A percentile compares a stretch with the other conserved stretches of the same genome.
Evolutionary conservation across 441 rosid species (phyloP).

Genomic region (Euphorbia celastroides): DNA sequence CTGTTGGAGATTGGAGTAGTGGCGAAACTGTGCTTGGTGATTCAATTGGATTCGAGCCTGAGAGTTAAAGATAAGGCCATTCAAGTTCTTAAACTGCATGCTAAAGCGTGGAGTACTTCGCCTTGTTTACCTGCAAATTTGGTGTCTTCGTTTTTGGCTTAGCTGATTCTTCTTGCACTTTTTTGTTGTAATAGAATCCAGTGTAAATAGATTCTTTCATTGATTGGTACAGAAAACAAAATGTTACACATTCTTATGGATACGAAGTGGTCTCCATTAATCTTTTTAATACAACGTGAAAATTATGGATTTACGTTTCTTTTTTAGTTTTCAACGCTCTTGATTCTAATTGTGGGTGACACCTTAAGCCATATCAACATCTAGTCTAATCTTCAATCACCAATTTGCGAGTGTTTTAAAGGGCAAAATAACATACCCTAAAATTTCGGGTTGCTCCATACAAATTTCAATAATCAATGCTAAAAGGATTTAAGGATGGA

Average conservation of each 20-base stretch:
- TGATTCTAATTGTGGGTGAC: too few species aligned
- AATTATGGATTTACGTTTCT: background rate
- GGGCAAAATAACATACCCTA: too few species aligned
- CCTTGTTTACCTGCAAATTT: conserved; percentile 57
- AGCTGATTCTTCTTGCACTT: conserved; percentile 10
- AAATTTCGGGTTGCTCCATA: too few species aligned
- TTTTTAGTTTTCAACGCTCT: too few species aligned
- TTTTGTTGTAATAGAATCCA: background rate
- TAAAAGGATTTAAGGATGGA: too few species aligned
- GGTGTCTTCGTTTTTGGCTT: conserved; percentile 47
- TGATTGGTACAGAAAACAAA: background rate
- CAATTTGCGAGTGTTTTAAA: too few species aligned
- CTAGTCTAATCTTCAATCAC: too few species aligned
- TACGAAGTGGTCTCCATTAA: background rate
- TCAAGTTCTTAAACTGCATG: conserved; percentile 63
- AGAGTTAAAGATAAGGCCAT: conserved; percentile 56
- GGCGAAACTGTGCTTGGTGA: conserved; percentile 66
- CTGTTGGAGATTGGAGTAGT: conserved; percentile 77
- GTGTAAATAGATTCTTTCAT: conserved; percentile 9
- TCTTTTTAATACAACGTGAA: background rate
- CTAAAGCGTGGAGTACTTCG: conserved; percentile 66
- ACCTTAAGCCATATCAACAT: too few species aligned
- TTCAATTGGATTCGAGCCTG: conserved; percentile 48
- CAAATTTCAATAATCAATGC: too few species aligned
- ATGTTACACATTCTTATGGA: background rate